phyloP scores from a whole-genome alignment of 331 rosid genomes.

The Phaseolus coccineus region DNA sequence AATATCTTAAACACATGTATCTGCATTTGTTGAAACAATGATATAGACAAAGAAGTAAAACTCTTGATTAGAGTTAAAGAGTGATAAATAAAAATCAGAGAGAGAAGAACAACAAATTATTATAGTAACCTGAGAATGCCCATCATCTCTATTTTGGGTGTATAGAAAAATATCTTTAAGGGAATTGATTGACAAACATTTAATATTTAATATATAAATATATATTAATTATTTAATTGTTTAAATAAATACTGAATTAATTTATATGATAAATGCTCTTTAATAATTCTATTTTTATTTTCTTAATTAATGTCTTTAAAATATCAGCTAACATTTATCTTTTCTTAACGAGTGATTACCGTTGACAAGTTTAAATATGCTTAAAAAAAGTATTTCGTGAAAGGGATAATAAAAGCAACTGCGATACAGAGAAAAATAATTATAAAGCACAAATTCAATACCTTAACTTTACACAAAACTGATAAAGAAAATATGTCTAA shows the following conservation, averaged over 20 bases:
- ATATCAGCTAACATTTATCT: neutral
- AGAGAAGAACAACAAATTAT: neutral
- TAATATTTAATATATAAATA: no score
- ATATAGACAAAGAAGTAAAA: neutral
- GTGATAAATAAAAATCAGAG: neutral
- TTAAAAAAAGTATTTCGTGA: neutral
- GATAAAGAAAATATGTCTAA: no score
- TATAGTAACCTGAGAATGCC: no score
- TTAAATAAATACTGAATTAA: neutral
- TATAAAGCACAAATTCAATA: no score
- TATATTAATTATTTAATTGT: neutral
- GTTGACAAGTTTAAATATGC: neutral
- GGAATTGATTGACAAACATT: neutral
- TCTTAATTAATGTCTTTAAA: neutral
- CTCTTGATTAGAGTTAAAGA: neutral
- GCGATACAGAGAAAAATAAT: no score
- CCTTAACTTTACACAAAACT: no score
- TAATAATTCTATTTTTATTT: neutral
- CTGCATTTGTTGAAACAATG: no score
- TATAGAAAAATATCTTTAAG: neutral
- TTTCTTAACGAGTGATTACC: neutral
- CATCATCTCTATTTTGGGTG: neutral
- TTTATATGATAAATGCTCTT: neutral
- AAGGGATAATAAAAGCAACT: neutral
- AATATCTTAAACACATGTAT: no score